These are phyloP conservation scores for Durusdinium trenchii DNA, from an alignment of 73 alveolate species.

Conservation along the genomic window DNA sequence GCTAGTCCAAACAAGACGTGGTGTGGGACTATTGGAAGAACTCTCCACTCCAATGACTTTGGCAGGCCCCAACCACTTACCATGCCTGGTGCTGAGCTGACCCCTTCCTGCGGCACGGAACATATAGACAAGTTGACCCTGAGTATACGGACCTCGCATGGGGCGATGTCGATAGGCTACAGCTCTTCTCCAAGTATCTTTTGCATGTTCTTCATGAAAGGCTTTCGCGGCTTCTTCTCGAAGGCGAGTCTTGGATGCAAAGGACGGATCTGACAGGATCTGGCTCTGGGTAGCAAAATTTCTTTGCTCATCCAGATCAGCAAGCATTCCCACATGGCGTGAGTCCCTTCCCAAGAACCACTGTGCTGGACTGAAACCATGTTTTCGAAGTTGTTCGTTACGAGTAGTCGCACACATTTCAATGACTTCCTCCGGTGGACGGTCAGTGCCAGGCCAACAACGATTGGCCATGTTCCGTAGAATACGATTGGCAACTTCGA, in stretches of 20 bases:
- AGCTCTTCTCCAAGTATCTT: background rate
- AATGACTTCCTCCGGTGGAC: background rate
- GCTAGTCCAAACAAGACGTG: background rate
- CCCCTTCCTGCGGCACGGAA: background rate
- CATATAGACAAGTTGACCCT: conserved; percentile 1
- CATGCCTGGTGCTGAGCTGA: background rate
- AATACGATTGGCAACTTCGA: background rate
- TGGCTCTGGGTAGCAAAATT: background rate
- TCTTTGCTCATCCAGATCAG: background rate
- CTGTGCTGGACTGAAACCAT: conserved; percentile 12
- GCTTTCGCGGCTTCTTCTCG: conserved; percentile 15
- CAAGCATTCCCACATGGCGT: background rate
- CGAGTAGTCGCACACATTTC: background rate
- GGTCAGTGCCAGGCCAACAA: background rate
- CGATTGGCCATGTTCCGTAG: conserved; percentile 26
- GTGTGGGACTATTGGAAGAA: background rate
- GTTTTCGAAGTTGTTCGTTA: background rate
- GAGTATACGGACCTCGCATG: background rate
- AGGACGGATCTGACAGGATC: background rate
- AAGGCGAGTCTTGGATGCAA: background rate
- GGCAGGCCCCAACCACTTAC: conserved; percentile 9
- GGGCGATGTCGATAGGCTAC: background rate
- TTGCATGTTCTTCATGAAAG: conserved; percentile 1
- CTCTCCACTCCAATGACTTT: background rate
- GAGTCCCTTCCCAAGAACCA: conserved; percentile 12